Percentiles rank a stretch among this genome's conserved stretches.
Conservation (phyloP, 352 stramenopile species). For the Phytophthora multivora region DNA sequence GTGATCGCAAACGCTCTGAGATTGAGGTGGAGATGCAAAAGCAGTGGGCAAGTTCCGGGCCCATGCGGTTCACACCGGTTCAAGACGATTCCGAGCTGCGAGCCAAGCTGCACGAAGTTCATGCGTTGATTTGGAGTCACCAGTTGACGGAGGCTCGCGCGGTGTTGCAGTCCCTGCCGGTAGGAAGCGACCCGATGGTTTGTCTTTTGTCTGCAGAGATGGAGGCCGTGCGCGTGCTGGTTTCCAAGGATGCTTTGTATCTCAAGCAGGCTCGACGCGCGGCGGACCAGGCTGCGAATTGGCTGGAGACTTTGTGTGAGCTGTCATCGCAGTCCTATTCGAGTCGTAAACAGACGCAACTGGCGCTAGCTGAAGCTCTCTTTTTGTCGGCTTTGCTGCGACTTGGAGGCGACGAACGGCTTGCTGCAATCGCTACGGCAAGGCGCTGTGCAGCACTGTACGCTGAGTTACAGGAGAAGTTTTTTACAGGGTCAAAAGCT, state of each 20-base stretch:
- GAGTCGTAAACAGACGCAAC: constrained; percentile 19
- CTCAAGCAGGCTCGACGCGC: constrained; percentile 24
- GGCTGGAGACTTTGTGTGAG: constrained; percentile 35
- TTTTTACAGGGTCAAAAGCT: constrained; percentile 4
- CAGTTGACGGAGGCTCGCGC: constrained; percentile 24
- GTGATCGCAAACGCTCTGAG: constrained; percentile 41
- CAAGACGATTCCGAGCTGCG: constrained; percentile 17
- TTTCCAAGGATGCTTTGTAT: constrained; percentile 43
- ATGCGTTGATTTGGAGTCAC: constrained; percentile 39
- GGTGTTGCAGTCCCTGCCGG: constrained; percentile 7
- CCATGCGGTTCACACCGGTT: constrained; percentile 6
- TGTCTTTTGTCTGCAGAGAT: constrained; percentile 37
- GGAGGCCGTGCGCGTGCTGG: constrained; percentile 37
- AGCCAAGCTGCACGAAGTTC: constrained; percentile 21
- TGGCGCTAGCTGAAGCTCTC: constrained; percentile 39
- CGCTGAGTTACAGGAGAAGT: constrained; percentile 23
- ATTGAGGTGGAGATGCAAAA: constrained; percentile 42
- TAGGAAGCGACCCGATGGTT: constrained; percentile 29
- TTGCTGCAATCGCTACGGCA: constrained; percentile 35
- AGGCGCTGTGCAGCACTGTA: constrained; percentile 34
- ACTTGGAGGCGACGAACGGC: constrained; percentile 31
- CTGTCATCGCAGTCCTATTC: constrained; percentile 39
- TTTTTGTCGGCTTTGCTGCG: constrained; percentile 34
- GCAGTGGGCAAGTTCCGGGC: constrained; percentile 10
- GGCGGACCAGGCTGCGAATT: constrained; percentile 29